phyloP scores from a whole-genome alignment of 2,329 filamentous ascomycete species.

The Fusarium sp. region DNA sequence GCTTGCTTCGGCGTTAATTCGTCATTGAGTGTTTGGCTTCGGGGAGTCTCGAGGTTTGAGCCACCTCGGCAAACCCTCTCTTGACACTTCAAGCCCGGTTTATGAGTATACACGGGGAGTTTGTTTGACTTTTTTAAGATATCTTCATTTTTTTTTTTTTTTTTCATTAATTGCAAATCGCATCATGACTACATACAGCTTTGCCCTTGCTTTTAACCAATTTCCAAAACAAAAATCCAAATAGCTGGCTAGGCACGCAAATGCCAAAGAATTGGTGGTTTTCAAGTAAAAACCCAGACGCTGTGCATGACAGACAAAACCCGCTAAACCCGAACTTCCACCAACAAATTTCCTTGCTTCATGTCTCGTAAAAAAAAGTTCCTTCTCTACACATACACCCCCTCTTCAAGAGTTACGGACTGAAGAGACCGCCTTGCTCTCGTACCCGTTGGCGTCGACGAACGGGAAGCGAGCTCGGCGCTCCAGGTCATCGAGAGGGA shows the following conservation, averaged over 20 bases:
- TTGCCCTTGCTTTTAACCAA: slow-evolving; percentile 10
- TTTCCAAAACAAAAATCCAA: slow-evolving; percentile 14
- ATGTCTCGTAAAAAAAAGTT: slow-evolving; percentile 8
- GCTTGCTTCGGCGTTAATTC: not conserved
- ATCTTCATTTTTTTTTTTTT: slow-evolving; percentile 12
- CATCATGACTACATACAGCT: not conserved
- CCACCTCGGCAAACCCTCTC: not conserved
- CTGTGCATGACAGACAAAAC: slow-evolving; percentile 29
- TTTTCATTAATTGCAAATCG: slow-evolving; percentile 10
- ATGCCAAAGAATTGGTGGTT: slow-evolving; percentile 14
- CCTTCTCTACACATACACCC: not conserved
- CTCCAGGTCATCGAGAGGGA: slow-evolving; percentile 84
- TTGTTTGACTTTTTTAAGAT: not conserved
- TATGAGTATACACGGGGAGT: not conserved
- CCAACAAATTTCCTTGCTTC: slow-evolving; percentile 1
- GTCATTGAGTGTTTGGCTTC: not conserved
- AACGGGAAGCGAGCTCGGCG: slow-evolving; percentile 78
- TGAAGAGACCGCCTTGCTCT: slow-evolving; percentile 56
- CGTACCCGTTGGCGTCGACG: slow-evolving; percentile 67
- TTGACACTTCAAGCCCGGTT: not conserved
- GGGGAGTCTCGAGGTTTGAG: not conserved
- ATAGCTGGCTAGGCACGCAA: slow-evolving; percentile 35
- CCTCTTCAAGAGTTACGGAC: slow-evolving; percentile 42
- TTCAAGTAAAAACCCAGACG: slow-evolving; percentile 15
- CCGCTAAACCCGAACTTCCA: slow-evolving; percentile 19